phyloP scores from a whole-genome alignment of 192 early-diverging fungal genomes.

The Helicostylum pulchrum region DNA sequence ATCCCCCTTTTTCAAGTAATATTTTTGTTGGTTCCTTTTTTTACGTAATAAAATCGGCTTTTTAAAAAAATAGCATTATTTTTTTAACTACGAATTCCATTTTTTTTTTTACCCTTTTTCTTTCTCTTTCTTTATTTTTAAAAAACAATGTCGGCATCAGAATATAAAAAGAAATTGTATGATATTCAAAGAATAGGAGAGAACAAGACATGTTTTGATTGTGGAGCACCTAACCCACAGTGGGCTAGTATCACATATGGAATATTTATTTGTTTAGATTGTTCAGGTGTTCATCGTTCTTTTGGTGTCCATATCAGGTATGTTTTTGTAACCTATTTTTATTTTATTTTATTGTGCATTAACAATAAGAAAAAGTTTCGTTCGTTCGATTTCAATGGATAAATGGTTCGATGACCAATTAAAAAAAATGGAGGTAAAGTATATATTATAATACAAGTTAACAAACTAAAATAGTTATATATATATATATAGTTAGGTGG shows the following conservation, averaged over 20 bases:
- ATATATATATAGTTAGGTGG: slow-evolving; percentile 64
- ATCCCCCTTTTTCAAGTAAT: too few species aligned
- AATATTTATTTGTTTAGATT: slow-evolving; percentile 95
- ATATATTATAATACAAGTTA: too few species aligned
- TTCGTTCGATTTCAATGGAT: slow-evolving; percentile 98
- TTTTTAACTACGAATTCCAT: neutral
- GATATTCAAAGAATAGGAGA: slow-evolving; percentile 56
- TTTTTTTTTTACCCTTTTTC: neutral
- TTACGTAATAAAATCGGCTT: too few species aligned
- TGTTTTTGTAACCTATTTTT: slow-evolving; percentile 14
- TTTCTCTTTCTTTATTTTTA: neutral
- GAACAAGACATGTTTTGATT: slow-evolving; percentile 84
- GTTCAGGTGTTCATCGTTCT: slow-evolving; percentile 86
- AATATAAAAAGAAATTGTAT: slow-evolving; percentile 59
- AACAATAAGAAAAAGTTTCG: slow-evolving; percentile 61
- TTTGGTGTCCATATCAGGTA: slow-evolving; percentile 76
- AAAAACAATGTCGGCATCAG: slow-evolving; percentile 25
- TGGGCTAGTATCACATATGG: slow-evolving; percentile 94
- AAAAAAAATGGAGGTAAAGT: slow-evolving; percentile 80
- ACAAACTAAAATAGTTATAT: neutral
- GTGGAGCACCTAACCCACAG: slow-evolving; percentile 77
- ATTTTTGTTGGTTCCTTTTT: too few species aligned
- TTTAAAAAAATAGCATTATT: too few species aligned
- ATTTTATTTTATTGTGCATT: neutral
- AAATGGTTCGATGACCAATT: slow-evolving; percentile 94